A percentile compares a stretch with the other conserved stretches of the same genome.
Evolutionary conservation across 805 yeast genomes (phyloP).

Genomic region (Saturnispora diversa): DNA sequence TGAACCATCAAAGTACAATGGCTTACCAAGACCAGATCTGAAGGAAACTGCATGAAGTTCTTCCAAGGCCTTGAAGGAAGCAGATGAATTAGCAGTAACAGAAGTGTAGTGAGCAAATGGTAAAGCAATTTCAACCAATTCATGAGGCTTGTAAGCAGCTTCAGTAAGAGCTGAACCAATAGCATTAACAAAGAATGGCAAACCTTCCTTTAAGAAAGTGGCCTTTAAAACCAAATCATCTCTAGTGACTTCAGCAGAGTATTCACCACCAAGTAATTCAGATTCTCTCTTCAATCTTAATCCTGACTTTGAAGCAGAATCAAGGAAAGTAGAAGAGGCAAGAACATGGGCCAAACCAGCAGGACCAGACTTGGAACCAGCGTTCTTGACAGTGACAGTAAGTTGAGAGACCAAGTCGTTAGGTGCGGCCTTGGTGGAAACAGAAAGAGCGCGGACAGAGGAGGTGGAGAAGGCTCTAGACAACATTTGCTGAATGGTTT

Average conservation of each 20-base stretch:
- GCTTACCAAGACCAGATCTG: slow-evolving; percentile 82
- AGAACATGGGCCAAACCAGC: slow-evolving; percentile 84
- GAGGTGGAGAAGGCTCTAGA: slow-evolving; percentile 33
- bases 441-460: slow-evolving; percentile 38
- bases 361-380: slow-evolving; percentile 68
- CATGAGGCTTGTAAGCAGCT: slow-evolving; percentile 75
- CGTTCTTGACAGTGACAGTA: slow-evolving; percentile 69
- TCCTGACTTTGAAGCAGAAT: slow-evolving; percentile 77
- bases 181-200: slow-evolving; percentile 87
- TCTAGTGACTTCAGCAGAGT: slow-evolving; percentile 65
- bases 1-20: slow-evolving; percentile 65
- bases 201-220: slow-evolving; percentile 73
- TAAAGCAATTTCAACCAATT: slow-evolving; percentile 69
- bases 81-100: slow-evolving; percentile 40
- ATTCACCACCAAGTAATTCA: slow-evolving; percentile 84
- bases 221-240: slow-evolving; percentile 78
- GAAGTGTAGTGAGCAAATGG: slow-evolving; percentile 70
- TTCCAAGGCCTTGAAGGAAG: slow-evolving; percentile 61
- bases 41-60: slow-evolving; percentile 72
- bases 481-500: slow-evolving; percentile 19
- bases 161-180: slow-evolving; percentile 65
- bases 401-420: slow-evolving; percentile 64
- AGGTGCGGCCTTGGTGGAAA: slow-evolving; percentile 34
- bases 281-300: slow-evolving; percentile 90
- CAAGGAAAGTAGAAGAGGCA: slow-evolving; percentile 75